These are phyloP conservation scores for Fomitopsis pinicola DNA, from an alignment of 1,284 basidiomycete genomes.

Conservation along the genomic window DNA sequence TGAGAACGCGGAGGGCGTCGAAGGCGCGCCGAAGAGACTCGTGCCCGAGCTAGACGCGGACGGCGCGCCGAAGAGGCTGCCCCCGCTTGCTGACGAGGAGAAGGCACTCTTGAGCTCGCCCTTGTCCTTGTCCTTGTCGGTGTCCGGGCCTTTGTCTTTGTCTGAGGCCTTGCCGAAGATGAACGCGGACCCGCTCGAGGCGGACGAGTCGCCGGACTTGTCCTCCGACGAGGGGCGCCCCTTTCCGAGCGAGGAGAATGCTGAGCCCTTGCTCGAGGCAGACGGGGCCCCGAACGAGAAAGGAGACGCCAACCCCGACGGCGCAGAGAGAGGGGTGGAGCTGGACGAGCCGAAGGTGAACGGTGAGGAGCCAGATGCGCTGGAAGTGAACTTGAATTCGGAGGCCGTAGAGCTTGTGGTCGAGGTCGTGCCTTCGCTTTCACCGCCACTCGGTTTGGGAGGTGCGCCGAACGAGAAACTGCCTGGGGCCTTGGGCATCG, in stretches of 20 bases:
- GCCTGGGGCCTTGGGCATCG: constrained; percentile 40
- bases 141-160: constrained; percentile 6
- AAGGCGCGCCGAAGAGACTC: constrained; percentile 9
- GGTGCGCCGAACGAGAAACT: constrained; percentile 27
- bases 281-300: constrained; percentile 13
- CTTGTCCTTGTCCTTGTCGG: constrained; percentile 7
- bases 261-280: constrained; percentile 7
- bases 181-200: background rate
- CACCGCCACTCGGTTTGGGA: background rate
- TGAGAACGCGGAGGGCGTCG: constrained; percentile 7
- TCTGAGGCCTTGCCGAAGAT: constrained; percentile 18
- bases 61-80: background rate
- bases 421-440: background rate
- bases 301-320: background rate
- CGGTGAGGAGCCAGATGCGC: constrained; percentile 1
- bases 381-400: background rate
- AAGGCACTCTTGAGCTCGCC: constrained; percentile 12
- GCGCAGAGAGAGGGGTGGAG: background rate
- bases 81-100: constrained; percentile 1
- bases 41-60: background rate
- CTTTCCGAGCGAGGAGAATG: background rate
- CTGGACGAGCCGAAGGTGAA: constrained; percentile 14
- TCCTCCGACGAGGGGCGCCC: background rate
- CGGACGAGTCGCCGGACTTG: background rate
- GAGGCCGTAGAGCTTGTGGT: background rate